Percentiles rank a stretch among this genome's conserved stretches.
These are phyloP conservation scores for Trichophyton verrucosum DNA, from an alignment of 2,329 filamentous ascomycete species.

Conservation along the genomic window DNA sequence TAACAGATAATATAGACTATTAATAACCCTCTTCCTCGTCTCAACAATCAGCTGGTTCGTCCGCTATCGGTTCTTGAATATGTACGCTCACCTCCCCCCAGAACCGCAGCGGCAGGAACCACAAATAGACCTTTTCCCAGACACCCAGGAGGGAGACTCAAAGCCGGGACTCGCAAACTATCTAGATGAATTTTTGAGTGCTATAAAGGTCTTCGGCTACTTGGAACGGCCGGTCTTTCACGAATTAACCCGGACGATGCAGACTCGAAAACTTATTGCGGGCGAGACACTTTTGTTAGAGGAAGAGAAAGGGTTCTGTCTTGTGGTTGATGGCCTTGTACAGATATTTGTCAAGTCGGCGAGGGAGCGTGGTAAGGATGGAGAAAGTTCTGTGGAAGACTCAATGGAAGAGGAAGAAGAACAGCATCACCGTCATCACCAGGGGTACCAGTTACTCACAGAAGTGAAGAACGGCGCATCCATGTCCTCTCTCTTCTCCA, in stretches of 20 bases:
- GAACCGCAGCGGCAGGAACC: constrained; percentile 95
- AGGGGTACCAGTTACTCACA: constrained; percentile 87
- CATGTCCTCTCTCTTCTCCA: constrained; percentile 97
- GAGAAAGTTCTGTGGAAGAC: constrained; percentile 32
- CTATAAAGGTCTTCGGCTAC: constrained; percentile 98
- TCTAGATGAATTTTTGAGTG: constrained; percentile 91
- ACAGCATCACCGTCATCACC: constrained; percentile 44
- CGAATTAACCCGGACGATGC: constrained; percentile 94
- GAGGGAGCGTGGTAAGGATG: constrained; percentile 24
- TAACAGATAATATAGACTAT: constrained; percentile 40
- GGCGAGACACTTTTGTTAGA: constrained; percentile 91
- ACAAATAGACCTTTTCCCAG: constrained; percentile 87
- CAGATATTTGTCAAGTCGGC: constrained; percentile 97
- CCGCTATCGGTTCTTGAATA: constrained; percentile 88
- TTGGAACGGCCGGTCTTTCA: constrained; percentile 94
- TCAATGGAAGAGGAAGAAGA: constrained; percentile 43
- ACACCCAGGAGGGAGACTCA: constrained; percentile 74
- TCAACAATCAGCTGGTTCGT: constrained; percentile 91
- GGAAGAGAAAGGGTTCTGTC: constrained; percentile 94
- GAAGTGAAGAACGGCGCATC: constrained; percentile 96
- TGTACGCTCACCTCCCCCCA: constrained; percentile 86
- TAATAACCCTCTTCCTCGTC: constrained; percentile 63
- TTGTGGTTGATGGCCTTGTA: constrained; percentile 90
- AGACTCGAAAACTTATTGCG: constrained; percentile 89
- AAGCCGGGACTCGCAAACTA: constrained; percentile 94